Percentiles rank a stretch among this genome's conserved stretches.
Evolutionary conservation across 2,329 filamentous ascomycete genomes (phyloP).

Genomic region (Ciborinia camelliae): DNA sequence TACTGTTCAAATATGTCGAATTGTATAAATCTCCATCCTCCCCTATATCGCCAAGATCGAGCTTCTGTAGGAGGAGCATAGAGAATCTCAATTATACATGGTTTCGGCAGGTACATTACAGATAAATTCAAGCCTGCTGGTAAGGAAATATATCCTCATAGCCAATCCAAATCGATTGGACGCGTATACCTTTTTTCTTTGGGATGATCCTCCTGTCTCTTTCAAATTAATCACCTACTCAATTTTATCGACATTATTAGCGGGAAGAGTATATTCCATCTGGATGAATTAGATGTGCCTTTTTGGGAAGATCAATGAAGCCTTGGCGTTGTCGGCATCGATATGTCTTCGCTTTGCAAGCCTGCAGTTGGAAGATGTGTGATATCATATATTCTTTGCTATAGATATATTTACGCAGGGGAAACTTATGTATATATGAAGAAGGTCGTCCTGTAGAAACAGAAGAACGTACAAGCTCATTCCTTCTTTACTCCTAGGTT

Average conservation of each 20-base stretch:
- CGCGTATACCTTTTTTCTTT: slow-evolving; percentile 6
- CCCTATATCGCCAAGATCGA: background rate
- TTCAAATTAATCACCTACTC: background rate
- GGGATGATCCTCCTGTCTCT: background rate
- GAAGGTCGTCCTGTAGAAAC: background rate
- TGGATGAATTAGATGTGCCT: slow-evolving; percentile 7
- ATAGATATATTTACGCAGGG: background rate
- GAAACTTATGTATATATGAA: background rate
- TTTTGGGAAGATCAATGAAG: background rate
- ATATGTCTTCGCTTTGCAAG: background rate
- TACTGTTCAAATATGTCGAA: background rate
- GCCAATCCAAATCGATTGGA: background rate
- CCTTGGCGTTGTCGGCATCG: background rate
- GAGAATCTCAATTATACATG: background rate
- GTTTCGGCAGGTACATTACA: background rate
- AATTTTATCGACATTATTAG: background rate
- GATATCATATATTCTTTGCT: background rate
- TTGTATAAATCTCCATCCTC: background rate
- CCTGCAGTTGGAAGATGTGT: background rate
- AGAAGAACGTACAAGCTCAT: background rate
- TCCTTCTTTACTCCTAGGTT: background rate
- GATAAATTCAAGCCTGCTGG: background rate
- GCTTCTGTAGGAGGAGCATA: background rate
- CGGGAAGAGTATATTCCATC: background rate
- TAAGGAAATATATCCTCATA: background rate